Evolutionary conservation across 495 filamentous ascomycete species (phyloP).

Genomic region (Lepraria neglecta): DNA sequence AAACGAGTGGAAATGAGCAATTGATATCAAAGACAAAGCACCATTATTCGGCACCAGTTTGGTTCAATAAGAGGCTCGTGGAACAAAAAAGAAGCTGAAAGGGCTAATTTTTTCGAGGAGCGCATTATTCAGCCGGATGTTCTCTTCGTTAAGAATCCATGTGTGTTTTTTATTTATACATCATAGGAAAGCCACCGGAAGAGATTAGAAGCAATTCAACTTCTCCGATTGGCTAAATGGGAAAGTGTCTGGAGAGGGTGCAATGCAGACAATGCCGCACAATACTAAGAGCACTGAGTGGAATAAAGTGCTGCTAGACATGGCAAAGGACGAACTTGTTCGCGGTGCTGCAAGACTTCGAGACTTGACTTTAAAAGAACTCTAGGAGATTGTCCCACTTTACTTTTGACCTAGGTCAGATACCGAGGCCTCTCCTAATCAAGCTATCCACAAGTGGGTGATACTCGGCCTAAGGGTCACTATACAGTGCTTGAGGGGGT

Average conservation of each 20-base stretch:
- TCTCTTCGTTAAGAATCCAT: neutral
- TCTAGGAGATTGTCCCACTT: too few relatives aligned
- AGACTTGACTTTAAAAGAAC: too few relatives aligned
- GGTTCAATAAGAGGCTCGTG: neutral
- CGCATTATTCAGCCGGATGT: neutral
- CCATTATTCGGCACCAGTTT: neutral
- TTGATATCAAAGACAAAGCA: neutral
- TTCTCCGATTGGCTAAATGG: neutral
- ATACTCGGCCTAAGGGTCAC: too few relatives aligned
- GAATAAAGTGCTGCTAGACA: neutral
- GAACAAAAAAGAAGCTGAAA: neutral
- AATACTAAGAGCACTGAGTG: neutral
- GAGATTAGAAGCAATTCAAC: neutral
- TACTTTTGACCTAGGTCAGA: too few relatives aligned
- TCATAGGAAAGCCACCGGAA: neutral
- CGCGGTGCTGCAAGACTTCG: neutral
- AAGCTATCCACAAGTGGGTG: too few relatives aligned
- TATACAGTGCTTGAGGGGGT: too few relatives aligned
- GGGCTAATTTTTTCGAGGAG: neutral
- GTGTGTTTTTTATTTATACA: neutral
- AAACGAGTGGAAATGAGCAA: neutral
- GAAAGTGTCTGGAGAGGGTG: neutral
- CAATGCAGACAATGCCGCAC: neutral
- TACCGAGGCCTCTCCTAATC: too few relatives aligned
- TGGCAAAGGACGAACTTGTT: neutral